Conservation (phyloP, 345 rosid species). For the Salix udensis region DNA sequence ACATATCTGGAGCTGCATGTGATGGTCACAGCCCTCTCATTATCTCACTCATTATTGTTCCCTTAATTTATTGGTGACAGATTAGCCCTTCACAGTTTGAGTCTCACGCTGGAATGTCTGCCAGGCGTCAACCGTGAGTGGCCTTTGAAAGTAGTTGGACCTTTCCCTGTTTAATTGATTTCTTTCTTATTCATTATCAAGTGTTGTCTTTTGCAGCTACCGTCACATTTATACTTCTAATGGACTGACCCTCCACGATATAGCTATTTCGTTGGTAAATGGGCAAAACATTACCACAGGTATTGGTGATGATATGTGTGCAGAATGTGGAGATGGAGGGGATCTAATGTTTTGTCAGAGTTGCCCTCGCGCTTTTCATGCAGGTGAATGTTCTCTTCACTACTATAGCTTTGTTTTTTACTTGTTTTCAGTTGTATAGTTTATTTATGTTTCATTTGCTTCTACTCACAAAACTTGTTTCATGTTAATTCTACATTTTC, state of each 20-base stretch:
- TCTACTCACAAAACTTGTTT: neutral
- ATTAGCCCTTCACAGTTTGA: slow-evolving; percentile 98
- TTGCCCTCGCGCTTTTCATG: slow-evolving; percentile 90
- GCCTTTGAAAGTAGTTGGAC: slow-evolving; percentile 2
- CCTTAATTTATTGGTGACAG: slow-evolving; percentile 35
- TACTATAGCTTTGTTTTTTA: neutral
- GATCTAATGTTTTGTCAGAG: slow-evolving; percentile 65
- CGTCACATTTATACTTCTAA: slow-evolving; percentile 84
- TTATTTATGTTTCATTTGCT: neutral
- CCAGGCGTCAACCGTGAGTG: slow-evolving; percentile 98
- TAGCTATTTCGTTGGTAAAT: slow-evolving; percentile 76
- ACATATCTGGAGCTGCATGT: neutral
- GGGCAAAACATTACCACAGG: slow-evolving; percentile 70
- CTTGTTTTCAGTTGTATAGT: neutral
- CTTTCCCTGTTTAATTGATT: slow-evolving; percentile 3
- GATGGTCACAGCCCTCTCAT: neutral
- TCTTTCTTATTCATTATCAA: slow-evolving; percentile 14
- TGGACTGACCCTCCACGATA: slow-evolving; percentile 85
- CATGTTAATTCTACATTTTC: neutral
- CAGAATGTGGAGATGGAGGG: slow-evolving; percentile 84
- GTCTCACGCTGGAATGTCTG: slow-evolving; percentile 99
- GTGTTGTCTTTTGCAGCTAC: slow-evolving; percentile 48
- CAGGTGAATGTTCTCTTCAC: slow-evolving; percentile 41
- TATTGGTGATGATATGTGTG: slow-evolving; percentile 81
- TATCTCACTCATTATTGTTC: slow-evolving; percentile 5